These are phyloP conservation scores for Sarocladium brachiariae DNA, from an alignment of 2,329 filamentous ascomycete species.

Conservation along the genomic window DNA sequence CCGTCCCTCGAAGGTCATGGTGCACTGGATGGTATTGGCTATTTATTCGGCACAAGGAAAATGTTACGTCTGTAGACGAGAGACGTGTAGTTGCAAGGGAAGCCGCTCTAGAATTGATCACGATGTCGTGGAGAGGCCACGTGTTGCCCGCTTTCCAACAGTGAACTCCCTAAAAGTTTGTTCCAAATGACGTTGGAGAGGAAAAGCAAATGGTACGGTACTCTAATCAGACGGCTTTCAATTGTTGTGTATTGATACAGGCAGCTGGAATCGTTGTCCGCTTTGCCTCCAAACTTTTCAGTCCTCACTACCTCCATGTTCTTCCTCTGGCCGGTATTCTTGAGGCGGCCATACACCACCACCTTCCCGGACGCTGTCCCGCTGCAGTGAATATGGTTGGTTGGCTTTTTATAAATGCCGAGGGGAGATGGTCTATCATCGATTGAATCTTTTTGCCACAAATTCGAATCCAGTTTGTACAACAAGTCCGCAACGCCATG, in stretches of 20 bases:
- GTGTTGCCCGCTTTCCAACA: no score
- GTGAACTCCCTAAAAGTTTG: no score
- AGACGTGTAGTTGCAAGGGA: no score
- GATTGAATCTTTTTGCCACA: slow-evolving; percentile 11
- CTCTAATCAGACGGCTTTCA: not conserved
- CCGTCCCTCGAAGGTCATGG: no score
- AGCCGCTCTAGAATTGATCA: no score
- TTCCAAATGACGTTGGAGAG: no score
- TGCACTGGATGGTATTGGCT: no score
- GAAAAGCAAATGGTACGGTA: no score
- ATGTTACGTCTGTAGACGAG: no score
- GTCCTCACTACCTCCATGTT: not conserved
- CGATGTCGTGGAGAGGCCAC: no score
- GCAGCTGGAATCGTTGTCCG: slow-evolving; percentile 10
- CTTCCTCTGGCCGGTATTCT: slow-evolving; percentile 1
- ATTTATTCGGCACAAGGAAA: no score
- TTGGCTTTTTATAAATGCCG: slow-evolving; percentile 29
- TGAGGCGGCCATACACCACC: not conserved
- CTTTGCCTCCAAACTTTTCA: not conserved
- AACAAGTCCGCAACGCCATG: slow-evolving; percentile 1
- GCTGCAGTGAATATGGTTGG: slow-evolving; percentile 12
- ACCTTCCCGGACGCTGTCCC: not conserved
- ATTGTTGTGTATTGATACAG: slow-evolving; percentile 5
- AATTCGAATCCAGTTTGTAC: not conserved
- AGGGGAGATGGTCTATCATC: slow-evolving; percentile 48